A percentile compares a stretch with the other conserved stretches of the same genome.
These are phyloP conservation scores for Hippophae tibetana DNA, from an alignment of 306 rosid genomes.

Conservation along the genomic window DNA sequence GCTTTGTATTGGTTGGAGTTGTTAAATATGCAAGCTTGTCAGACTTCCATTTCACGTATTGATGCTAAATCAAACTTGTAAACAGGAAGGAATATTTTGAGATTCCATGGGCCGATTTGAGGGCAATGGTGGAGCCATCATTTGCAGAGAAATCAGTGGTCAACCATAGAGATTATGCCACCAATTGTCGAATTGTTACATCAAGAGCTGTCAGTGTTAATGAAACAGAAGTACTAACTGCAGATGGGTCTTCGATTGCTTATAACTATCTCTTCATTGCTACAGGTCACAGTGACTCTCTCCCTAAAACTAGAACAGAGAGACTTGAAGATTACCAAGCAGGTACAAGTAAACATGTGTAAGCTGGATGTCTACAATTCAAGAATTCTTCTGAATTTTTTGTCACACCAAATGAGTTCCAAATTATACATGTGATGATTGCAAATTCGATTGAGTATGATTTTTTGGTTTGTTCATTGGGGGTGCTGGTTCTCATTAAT, in stretches of 20 bases:
- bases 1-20: too few species aligned
- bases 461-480: not conserved
- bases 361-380: not conserved
- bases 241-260: slow-evolving; percentile 35
- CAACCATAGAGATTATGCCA: slow-evolving; percentile 57
- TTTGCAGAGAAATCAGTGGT: slow-evolving; percentile 51
- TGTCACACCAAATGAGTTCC: not conserved
- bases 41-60: too few species aligned
- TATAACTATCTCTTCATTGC: slow-evolving; percentile 66
- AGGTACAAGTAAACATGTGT: slow-evolving; percentile 25
- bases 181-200: slow-evolving; percentile 31
- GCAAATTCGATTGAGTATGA: not conserved
- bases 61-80: slow-evolving; percentile 13
- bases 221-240: slow-evolving; percentile 50
- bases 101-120: slow-evolving; percentile 70
- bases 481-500: not conserved
- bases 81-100: slow-evolving; percentile 80
- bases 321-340: slow-evolving; percentile 43
- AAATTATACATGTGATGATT: not conserved
- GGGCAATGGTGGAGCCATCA: slow-evolving; percentile 77
- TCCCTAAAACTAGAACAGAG: slow-evolving; percentile 35
- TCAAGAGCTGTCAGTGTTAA: slow-evolving; percentile 43
- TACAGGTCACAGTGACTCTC: slow-evolving; percentile 51
- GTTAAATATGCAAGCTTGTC: too few species aligned
- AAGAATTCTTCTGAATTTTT: not conserved